Evolutionary conservation across 306 rosid genomes (phyloP).

Genomic region (Cotoneaster glaucophyllus): DNA sequence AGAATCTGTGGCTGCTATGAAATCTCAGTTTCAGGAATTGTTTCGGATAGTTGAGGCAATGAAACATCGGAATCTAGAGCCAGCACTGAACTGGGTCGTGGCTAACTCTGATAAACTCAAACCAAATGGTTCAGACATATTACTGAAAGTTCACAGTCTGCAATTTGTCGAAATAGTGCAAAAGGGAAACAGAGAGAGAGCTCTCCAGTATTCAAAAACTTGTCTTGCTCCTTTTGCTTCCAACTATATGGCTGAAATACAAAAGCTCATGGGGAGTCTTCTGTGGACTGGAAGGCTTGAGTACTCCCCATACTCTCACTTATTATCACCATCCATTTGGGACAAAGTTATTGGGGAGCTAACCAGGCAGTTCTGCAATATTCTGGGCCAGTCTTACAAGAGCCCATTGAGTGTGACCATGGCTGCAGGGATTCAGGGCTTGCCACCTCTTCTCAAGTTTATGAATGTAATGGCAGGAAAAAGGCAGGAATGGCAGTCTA

Average conservation of each 20-base stretch:
- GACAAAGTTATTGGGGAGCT: constrained; percentile 59
- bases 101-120: constrained; percentile 54
- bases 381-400: constrained; percentile 67
- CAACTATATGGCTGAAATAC: constrained; percentile 53
- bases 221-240: constrained; percentile 57
- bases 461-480: constrained; percentile 83
- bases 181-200: constrained; percentile 51
- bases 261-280: constrained; percentile 72
- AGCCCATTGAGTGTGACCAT: constrained; percentile 73
- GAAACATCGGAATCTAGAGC: constrained; percentile 55
- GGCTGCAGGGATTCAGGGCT: constrained; percentile 75
- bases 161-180: constrained; percentile 61
- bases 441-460: constrained; percentile 75
- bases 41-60: constrained; percentile 70
- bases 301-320: constrained; percentile 54
- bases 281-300: constrained; percentile 83
- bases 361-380: constrained; percentile 81
- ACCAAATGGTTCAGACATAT: constrained; percentile 59
- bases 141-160: constrained; percentile 69
- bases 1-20: constrained; percentile 52
- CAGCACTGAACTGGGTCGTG: constrained; percentile 80
- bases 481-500: constrained; percentile 84
- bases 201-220: constrained; percentile 66
- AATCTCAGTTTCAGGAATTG: constrained; percentile 75
- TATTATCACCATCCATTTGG: constrained; percentile 64